These are phyloP conservation scores for Sophora flavescens DNA, from an alignment of 306 rosid genomes.

Conservation along the genomic window DNA sequence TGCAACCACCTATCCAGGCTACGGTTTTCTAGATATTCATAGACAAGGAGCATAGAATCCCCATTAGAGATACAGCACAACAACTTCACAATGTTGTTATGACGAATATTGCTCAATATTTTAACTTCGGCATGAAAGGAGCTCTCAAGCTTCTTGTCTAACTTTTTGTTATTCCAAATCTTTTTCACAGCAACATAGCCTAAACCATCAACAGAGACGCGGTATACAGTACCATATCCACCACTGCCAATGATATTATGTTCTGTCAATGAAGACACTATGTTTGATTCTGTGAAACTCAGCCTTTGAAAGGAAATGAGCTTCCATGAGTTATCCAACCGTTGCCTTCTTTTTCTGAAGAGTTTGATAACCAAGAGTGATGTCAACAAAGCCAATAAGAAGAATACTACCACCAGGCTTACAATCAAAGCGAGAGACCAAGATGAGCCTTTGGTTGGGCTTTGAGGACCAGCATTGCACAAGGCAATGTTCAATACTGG, in stretches of 20 bases:
- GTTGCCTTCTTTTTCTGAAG: slow-evolving; percentile 46
- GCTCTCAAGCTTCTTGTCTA: slow-evolving; percentile 69
- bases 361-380: slow-evolving; percentile 42
- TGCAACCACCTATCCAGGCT: slow-evolving; percentile 85
- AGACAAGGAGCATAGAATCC: slow-evolving; percentile 75
- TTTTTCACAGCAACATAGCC: slow-evolving; percentile 75
- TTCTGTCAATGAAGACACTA: slow-evolving; percentile 61
- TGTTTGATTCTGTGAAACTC: slow-evolving; percentile 64
- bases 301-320: slow-evolving; percentile 71
- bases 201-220: slow-evolving; percentile 52
- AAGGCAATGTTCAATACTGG: slow-evolving; percentile 40
- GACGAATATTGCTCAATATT: slow-evolving; percentile 75
- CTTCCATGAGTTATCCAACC: slow-evolving; percentile 64
- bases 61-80: slow-evolving; percentile 68
- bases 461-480: slow-evolving; percentile 49
- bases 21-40: slow-evolving; percentile 67
- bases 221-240: slow-evolving; percentile 85
- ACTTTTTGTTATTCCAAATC: slow-evolving; percentile 60
- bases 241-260: slow-evolving; percentile 72
- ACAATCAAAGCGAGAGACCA: slow-evolving; percentile 58
- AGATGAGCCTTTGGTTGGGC: slow-evolving; percentile 53
- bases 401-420: slow-evolving; percentile 35
- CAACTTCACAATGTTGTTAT: slow-evolving; percentile 81
- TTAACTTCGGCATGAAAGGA: slow-evolving; percentile 78
- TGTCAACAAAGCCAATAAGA: slow-evolving; percentile 36